A percentile compares a stretch with the other conserved stretches of the same genome.
phyloP scores from a whole-genome alignment of 768 basidiomycete species.

The Sporobolomyces phaffii region DNA sequence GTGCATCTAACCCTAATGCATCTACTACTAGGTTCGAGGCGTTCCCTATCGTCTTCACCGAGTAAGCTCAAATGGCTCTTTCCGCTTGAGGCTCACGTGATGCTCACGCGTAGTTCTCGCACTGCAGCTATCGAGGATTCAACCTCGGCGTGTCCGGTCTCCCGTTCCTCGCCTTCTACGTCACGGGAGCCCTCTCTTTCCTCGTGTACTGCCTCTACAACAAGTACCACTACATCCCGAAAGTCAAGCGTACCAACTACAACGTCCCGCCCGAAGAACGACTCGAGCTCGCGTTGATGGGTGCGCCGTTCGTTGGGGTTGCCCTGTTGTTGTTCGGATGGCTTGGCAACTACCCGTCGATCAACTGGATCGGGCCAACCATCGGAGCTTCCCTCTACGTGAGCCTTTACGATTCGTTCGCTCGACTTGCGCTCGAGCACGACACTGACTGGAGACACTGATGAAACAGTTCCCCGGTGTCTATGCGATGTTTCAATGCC shows the following conservation, averaged over 20 bases:
- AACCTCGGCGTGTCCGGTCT: constrained; percentile 33
- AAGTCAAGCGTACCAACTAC: background rate
- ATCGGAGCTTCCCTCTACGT: constrained; percentile 11
- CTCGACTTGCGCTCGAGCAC: background rate
- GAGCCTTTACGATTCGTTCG: background rate
- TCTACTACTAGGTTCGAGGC: constrained; percentile 42
- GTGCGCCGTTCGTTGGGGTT: constrained; percentile 26
- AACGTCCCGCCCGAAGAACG: constrained; percentile 17
- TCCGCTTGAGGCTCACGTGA: constrained; percentile 18
- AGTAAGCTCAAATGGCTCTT: constrained; percentile 37
- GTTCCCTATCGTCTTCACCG: constrained; percentile 44
- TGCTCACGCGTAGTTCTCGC: constrained; percentile 36
- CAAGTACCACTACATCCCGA: constrained; percentile 10
- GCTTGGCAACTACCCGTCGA: constrained; percentile 26
- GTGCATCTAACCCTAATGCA: background rate
- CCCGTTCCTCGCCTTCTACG: constrained; percentile 43
- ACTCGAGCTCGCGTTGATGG: constrained; percentile 32
- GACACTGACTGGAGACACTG: background rate
- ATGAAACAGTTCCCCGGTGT: constrained; percentile 1
- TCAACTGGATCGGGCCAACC: constrained; percentile 40
- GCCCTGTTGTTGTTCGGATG: constrained; percentile 42
- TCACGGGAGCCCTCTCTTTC: constrained; percentile 24
- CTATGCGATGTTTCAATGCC: background rate
- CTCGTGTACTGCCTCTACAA: constrained; percentile 29
- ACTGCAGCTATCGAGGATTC: constrained; percentile 41